These are phyloP conservation scores for Mortierella sp. DNA, from an alignment of 371 early-diverging fungal species.

Conservation along the genomic window DNA sequence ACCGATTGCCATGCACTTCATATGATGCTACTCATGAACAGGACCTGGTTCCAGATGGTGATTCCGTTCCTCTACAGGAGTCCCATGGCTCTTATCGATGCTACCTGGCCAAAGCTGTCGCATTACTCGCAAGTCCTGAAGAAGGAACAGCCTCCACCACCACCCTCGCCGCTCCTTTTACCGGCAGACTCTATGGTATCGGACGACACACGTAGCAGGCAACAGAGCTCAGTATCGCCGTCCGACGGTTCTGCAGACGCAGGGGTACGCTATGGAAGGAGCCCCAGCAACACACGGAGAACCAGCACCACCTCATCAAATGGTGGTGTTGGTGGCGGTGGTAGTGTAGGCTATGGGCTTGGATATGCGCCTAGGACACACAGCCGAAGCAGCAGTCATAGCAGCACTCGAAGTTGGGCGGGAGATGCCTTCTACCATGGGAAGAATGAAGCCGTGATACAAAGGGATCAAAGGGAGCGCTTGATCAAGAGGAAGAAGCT, in stretches of 20 bases:
- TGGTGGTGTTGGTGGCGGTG: conserved; percentile 12
- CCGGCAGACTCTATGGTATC: neutral
- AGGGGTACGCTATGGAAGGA: conserved; percentile 15
- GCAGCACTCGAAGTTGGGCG: conserved; percentile 41
- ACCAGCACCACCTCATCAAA: conserved; percentile 34
- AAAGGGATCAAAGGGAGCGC: conserved; percentile 37
- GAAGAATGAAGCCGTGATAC: conserved; percentile 30
- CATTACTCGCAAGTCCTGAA: conserved; percentile 36
- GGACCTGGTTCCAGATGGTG: conserved; percentile 47
- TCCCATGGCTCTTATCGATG: conserved; percentile 45
- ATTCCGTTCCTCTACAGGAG: conserved; percentile 46
- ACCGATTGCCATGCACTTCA: conserved; percentile 43
- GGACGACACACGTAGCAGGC: neutral
- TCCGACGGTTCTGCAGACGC: neutral
- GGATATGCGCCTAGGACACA: conserved; percentile 36
- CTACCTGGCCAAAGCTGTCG: conserved; percentile 49
- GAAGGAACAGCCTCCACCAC: conserved; percentile 17
- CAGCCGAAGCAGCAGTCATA: conserved; percentile 51
- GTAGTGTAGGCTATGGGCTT: conserved; percentile 8
- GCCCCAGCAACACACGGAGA: conserved; percentile 13
- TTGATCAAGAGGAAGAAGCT: conserved; percentile 39
- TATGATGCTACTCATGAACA: conserved; percentile 39
- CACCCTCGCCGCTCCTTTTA: conserved; percentile 1
- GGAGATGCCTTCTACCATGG: conserved; percentile 39
- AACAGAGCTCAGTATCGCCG: neutral